A percentile compares a stretch with the other conserved stretches of the same genome.
Conservation (phyloP, 2,329 filamentous ascomycete genomes). For the Myriosclerotinia scirpicola region DNA sequence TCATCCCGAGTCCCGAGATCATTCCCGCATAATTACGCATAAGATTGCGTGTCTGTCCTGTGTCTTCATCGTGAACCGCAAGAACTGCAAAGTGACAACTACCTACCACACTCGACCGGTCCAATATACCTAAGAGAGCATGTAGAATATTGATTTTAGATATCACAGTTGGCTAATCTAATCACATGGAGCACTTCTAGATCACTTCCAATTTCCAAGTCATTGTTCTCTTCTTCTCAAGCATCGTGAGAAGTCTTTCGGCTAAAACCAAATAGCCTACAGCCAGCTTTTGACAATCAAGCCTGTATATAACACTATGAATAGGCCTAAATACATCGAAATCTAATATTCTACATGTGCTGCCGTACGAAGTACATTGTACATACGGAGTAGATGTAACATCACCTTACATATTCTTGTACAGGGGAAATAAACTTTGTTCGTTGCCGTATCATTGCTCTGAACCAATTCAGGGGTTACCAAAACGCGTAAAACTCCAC, state of each 20-base stretch:
- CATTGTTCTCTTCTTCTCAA: not conserved
- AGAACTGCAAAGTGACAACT: not conserved
- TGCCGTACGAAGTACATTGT: not conserved
- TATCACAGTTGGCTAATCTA: not conserved
- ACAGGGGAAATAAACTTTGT: not conserved
- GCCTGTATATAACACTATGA: too few species aligned
- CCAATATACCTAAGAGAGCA: not conserved
- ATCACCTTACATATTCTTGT: constrained; percentile 8
- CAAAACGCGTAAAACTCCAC: constrained; percentile 11
- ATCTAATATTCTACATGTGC: not conserved
- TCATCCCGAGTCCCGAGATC: constrained; percentile 1
- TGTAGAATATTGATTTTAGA: not conserved
- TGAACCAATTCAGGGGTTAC: constrained; percentile 1
- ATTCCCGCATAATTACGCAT: not conserved
- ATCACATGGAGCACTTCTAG: not conserved
- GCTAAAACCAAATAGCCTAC: not conserved
- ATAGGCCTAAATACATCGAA: too few species aligned
- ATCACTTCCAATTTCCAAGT: too few species aligned
- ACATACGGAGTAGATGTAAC: constrained; percentile 12
- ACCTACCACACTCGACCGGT: not conserved
- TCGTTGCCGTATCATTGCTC: constrained; percentile 4
- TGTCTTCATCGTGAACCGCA: too few species aligned
- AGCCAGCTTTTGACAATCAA: not conserved
- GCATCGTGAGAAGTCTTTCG: not conserved
- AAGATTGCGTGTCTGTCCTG: not conserved